phyloP scores from a whole-genome alignment of 768 basidiomycete genomes.

The Crucibulum laeve region DNA sequence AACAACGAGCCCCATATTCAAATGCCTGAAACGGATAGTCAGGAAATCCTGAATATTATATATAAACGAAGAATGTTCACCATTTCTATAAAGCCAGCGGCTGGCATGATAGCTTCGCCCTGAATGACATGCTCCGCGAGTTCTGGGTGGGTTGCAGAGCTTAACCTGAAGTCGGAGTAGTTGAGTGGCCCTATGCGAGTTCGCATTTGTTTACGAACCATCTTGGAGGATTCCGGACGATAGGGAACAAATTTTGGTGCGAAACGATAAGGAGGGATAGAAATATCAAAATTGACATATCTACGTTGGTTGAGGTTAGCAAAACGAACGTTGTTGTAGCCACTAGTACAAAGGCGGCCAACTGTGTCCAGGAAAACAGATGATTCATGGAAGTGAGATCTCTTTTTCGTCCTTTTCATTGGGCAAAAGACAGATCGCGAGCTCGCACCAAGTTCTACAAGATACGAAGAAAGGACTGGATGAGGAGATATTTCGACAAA shows the following conservation, averaged over 20 bases:
- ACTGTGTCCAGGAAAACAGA: not conserved
- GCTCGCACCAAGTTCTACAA: not conserved
- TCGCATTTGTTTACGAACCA: constrained; percentile 15
- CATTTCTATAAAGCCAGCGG: constrained; percentile 37
- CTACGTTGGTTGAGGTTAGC: not conserved
- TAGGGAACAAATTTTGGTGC: constrained; percentile 16
- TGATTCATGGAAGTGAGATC: not conserved
- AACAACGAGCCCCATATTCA: constrained; percentile 24
- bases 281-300: not conserved
- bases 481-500: constrained; percentile 36
- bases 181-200: constrained; percentile 31
- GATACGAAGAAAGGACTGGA: constrained; percentile 30
- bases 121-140: constrained; percentile 40
- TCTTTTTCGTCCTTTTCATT: not conserved
- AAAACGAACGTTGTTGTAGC: not conserved
- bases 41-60: constrained; percentile 2
- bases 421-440: not conserved
- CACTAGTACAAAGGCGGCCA: not conserved
- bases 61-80: constrained; percentile 13
- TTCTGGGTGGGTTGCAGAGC: constrained; percentile 28
- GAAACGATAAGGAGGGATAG: not conserved
- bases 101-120: constrained; percentile 42
- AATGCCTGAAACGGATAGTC: constrained; percentile 21
- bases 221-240: constrained; percentile 6
- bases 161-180: constrained; percentile 28